Evolutionary conservation across 176 grass and related monocot species (phyloP).

Genomic region (Otatea glauca): DNA sequence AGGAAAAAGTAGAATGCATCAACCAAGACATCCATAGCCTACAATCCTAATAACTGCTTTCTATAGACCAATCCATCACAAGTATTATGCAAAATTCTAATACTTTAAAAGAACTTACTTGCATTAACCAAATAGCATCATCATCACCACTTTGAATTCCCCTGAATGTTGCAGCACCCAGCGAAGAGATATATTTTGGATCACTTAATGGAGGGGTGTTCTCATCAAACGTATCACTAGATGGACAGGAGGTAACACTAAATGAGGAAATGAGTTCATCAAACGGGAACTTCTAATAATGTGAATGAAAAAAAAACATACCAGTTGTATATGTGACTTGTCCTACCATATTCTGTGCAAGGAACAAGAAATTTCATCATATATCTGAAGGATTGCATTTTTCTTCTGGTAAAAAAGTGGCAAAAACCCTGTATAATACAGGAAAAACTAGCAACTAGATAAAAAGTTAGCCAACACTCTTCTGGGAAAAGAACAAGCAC

Average conservation of each 20-base stretch:
- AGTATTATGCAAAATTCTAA: conserved; percentile 15
- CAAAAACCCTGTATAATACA: not conserved
- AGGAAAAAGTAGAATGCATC: not conserved
- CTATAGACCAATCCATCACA: conserved; percentile 18
- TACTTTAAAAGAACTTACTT: conserved; percentile 54
- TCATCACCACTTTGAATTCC: conserved; percentile 84
- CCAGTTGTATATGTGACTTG: conserved; percentile 87
- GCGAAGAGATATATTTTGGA: conserved; percentile 79
- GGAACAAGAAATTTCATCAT: conserved; percentile 28
- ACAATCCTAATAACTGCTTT: conserved; percentile 4
- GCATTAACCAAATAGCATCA: conserved; percentile 89
- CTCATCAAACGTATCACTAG: conserved; percentile 94
- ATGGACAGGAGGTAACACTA: conserved; percentile 35
- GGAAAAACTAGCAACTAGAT: not conserved
- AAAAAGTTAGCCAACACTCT: not conserved
- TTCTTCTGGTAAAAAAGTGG: conserved; percentile 21
- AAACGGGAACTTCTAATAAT: not conserved
- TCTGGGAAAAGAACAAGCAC: not conserved
- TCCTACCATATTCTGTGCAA: conserved; percentile 74
- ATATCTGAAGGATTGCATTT: conserved; percentile 37
- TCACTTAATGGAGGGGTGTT: conserved; percentile 80
- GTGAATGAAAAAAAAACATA: conserved; percentile 41
- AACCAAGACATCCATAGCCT: conserved; percentile 27
- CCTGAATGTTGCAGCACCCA: conserved; percentile 84
- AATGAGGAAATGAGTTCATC: conserved; percentile 32